These are phyloP conservation scores for Arthroderma sp. DNA, from an alignment of 2,329 filamentous ascomycete genomes.

Conservation along the genomic window DNA sequence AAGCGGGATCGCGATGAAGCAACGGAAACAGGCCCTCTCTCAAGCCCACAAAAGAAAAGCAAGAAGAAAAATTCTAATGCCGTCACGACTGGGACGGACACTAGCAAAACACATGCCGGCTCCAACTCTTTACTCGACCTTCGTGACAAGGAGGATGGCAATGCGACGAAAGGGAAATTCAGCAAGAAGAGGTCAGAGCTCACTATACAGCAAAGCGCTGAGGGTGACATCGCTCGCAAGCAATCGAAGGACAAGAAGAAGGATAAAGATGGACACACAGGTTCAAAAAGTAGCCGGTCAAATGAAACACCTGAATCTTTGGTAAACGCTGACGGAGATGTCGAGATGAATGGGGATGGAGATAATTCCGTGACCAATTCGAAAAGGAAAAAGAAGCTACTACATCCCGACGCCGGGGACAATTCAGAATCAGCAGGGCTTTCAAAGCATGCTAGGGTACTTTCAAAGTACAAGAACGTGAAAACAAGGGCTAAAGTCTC, in stretches of 20 bases:
- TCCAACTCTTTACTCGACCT: background rate
- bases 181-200: background rate
- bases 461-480: constrained; percentile 18
- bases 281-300: constrained; percentile 3
- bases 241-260: background rate
- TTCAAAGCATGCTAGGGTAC: constrained; percentile 15
- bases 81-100: background rate
- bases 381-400: constrained; percentile 5
- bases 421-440: constrained; percentile 21
- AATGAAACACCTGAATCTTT: constrained; percentile 21
- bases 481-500: constrained; percentile 8
- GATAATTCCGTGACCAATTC: too few relatives aligned
- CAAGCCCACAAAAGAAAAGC: constrained; percentile 11
- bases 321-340: constrained; percentile 5
- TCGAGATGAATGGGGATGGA: background rate
- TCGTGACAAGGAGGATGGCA: background rate
- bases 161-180: background rate
- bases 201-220: background rate
- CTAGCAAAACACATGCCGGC: background rate
- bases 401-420: constrained; percentile 19
- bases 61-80: constrained; percentile 5
- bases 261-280: constrained; percentile 6
- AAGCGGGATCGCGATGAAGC: constrained; percentile 3
- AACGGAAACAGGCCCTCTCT: background rate
- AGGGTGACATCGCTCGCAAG: too few relatives aligned